Conservation (phyloP, 441 rosid genomes). For the Manihot esculenta region DNA sequence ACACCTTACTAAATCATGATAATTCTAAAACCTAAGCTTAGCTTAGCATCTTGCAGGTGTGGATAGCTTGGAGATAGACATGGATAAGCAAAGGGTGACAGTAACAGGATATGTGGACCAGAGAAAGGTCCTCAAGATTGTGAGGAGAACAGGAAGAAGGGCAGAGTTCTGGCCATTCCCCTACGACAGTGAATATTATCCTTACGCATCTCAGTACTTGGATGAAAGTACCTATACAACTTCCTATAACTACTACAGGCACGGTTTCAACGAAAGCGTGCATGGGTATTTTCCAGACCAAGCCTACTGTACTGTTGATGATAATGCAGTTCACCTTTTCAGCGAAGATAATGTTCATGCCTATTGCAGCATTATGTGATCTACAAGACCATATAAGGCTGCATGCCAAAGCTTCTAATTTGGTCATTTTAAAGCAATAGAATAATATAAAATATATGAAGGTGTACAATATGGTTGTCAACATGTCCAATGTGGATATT, state of each 20-base stretch:
- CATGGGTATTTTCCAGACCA: conserved; percentile 60
- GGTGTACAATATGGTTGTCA: too few relatives aligned
- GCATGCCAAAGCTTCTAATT: background rate
- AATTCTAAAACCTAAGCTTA: background rate
- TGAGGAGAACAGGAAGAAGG: conserved; percentile 71
- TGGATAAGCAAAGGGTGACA: conserved; percentile 75
- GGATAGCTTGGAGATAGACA: conserved; percentile 66
- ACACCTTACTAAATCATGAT: too few relatives aligned
- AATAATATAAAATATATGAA: too few relatives aligned
- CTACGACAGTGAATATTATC: conserved; percentile 65
- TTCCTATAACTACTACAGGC: conserved; percentile 55
- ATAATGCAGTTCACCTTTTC: conserved; percentile 66
- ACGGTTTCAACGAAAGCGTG: conserved; percentile 54
- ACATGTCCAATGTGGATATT: background rate
- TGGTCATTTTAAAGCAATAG: too few relatives aligned
- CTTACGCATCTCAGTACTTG: conserved; percentile 46
- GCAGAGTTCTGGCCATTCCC: conserved; percentile 84
- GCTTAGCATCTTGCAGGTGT: conserved; percentile 45
- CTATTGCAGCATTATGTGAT: conserved; percentile 53
- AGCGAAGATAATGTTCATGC: conserved; percentile 89
- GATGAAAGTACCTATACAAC: conserved; percentile 47
- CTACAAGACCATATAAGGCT: background rate
- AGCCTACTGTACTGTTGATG: conserved; percentile 49
- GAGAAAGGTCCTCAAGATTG: conserved; percentile 60
- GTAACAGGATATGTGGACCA: conserved; percentile 72